Evolutionary conservation across 148 eudicot genomes (phyloP).

Genomic region (Bassia scoparia): DNA sequence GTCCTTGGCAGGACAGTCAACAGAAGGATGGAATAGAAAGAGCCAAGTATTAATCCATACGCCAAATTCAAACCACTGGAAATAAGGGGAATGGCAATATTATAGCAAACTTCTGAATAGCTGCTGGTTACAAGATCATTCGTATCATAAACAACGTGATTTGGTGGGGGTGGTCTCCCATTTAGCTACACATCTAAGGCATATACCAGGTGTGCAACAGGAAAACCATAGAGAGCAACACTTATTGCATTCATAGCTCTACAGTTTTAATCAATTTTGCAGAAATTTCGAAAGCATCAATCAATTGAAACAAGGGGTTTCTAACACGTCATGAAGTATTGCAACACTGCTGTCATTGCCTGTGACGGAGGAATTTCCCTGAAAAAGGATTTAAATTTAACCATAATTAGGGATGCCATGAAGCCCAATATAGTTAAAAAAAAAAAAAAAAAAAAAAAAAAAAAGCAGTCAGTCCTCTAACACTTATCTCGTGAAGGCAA

Average conservation of each 20-base stretch:
- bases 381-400: constrained; percentile 19
- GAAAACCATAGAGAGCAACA: constrained; percentile 88
- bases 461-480: not conserved
- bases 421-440: not conserved
- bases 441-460: no score
- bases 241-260: constrained; percentile 29
- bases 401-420: constrained; percentile 19
- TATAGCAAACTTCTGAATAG: constrained; percentile 67
- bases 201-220: constrained; percentile 87
- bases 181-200: constrained; percentile 83
- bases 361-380: constrained; percentile 97
- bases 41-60: constrained; percentile 68
- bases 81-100: constrained; percentile 36
- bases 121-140: constrained; percentile 82
- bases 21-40: constrained; percentile 67
- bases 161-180: constrained; percentile 82
- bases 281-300: constrained; percentile 66
- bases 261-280: constrained; percentile 38
- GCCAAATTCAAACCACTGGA: constrained; percentile 86
- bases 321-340: constrained; percentile 87
- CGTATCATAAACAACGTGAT: constrained; percentile 81
- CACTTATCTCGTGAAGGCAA: not conserved
- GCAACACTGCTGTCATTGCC: constrained; percentile 80
- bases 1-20: constrained; percentile 44
- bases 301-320: constrained; percentile 77